Evolutionary conservation across 371 early-diverging fungal species (phyloP), one percentile per base, ranked within the genome.

Genomic region (Mucor racemosus): DNA sequence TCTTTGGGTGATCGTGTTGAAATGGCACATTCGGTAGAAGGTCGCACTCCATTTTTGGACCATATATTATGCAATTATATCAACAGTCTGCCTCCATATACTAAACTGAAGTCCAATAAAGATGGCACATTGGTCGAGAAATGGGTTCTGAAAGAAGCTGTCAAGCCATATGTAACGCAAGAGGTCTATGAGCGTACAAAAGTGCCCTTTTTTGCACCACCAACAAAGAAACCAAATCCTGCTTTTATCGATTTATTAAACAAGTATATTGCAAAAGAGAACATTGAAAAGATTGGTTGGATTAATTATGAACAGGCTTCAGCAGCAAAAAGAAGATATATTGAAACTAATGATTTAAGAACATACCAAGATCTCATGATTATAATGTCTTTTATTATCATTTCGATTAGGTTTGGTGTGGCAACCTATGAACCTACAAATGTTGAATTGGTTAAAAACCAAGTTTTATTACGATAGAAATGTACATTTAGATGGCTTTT

Each of bases 1-100:
- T 17, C 35, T 34, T 53, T 66, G n/a, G 66, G 71, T 31, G 71
- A 71, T 14, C 58, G 71, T 26, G 41, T 41, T 36, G 71, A 71
- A 59, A 71, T 71, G 71, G 71, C 71, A 1, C 63, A 66, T 36
- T 71, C 71, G 4, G 50, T 71, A 39, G 71, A 71, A 44, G 62
- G 66, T 0, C 62, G 71, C 14, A 66, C 67, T 5, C 66, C 71
- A 1, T 71, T 71, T 50, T 38, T 71, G 48, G 71, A 71, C 19
- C 71, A 71, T 39, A 33, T 15, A 17, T 55, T 71, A 10, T 56
- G 50, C 5, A 66, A 71, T 62, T 71, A 71, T 42, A 59, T 71
- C 17, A 71, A 66, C 35, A 35, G 59, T 36, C 60, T 71, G 3
- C 71, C 71, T 41, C 66, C 71, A 10, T 71, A 66, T 13, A 55